Percentiles rank a stretch among this genome's conserved stretches.
These are phyloP conservation scores for Pisolithus orientalis DNA, from an alignment of 768 basidiomycete genomes.

Conservation along the genomic window DNA sequence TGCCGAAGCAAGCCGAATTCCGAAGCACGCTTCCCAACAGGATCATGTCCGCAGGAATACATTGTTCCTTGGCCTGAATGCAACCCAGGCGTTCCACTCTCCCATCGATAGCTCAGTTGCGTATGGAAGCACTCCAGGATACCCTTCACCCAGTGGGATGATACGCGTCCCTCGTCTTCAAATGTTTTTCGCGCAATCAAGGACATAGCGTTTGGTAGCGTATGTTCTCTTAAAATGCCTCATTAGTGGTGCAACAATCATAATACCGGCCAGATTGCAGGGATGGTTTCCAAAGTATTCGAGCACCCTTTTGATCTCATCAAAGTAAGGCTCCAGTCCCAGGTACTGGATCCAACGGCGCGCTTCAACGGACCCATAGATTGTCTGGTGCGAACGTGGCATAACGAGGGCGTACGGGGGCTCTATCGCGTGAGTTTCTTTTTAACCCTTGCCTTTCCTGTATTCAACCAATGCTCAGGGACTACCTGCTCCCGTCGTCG, in stretches of 20 bases:
- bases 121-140: slow-evolving; percentile 13
- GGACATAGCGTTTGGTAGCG: slow-evolving; percentile 47
- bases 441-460: background rate
- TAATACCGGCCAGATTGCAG: slow-evolving; percentile 52
- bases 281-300: slow-evolving; percentile 79
- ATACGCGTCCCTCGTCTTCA: slow-evolving; percentile 4
- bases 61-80: too few relatives aligned
- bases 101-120: background rate
- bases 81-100: too few relatives aligned
- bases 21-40: too few relatives aligned
- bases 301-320: slow-evolving; percentile 96
- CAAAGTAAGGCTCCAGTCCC: slow-evolving; percentile 90
- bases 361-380: slow-evolving; percentile 85
- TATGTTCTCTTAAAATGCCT: slow-evolving; percentile 21
- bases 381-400: slow-evolving; percentile 72
- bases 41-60: too few relatives aligned
- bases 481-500: slow-evolving; percentile 83
- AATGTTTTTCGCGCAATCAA: slow-evolving; percentile 24
- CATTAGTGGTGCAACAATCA: background rate
- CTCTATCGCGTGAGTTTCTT: slow-evolving; percentile 61
- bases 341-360: slow-evolving; percentile 64
- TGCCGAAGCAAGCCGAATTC: too few relatives aligned
- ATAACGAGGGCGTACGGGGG: background rate
- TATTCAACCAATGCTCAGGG: slow-evolving; percentile 47
- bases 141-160: slow-evolving; percentile 9